Percentiles rank a stretch among this genome's conserved stretches.
Conservation (phyloP, 129 eudicot species). For the Cynara cardunculus region DNA sequence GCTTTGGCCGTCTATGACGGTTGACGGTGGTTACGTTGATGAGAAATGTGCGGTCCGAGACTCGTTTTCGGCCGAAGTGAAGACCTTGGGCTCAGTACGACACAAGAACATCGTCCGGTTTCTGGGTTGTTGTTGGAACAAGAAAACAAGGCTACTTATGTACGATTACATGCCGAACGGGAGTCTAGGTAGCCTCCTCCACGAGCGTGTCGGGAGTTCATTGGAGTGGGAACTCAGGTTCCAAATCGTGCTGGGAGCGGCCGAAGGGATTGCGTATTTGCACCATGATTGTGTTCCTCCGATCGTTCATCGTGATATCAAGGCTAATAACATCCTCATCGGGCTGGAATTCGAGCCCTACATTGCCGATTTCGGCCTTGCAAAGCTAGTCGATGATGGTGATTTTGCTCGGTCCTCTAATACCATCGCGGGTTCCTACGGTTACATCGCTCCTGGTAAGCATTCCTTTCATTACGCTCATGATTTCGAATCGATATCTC, state of each 20-base stretch:
- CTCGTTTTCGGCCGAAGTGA: conserved; percentile 83
- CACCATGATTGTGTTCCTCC: conserved; percentile 95
- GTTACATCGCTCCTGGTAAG: conserved; percentile 94
- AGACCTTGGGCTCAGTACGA: conserved; percentile 75
- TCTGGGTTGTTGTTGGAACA: conserved; percentile 88
- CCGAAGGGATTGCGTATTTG: conserved; percentile 75
- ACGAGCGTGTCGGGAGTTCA: conserved; percentile 56
- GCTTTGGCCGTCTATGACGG: conserved; percentile 68
- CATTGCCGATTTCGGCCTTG: conserved; percentile 92
- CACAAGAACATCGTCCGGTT: conserved; percentile 89
- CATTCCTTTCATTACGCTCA: background rate
- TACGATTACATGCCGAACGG: conserved; percentile 97
- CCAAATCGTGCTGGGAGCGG: conserved; percentile 68
- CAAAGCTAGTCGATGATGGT: conserved; percentile 87
- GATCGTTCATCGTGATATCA: conserved; percentile 85
- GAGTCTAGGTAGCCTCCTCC: conserved; percentile 77
- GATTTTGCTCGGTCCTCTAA: conserved; percentile 76
- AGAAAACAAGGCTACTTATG: conserved; percentile 68
- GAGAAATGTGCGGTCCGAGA: conserved; percentile 56
- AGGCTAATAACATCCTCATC: conserved; percentile 88
- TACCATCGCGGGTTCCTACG: conserved; percentile 89
- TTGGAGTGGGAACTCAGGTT: conserved; percentile 89
- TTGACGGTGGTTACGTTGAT: conserved; percentile 30
- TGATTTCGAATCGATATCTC: background rate
- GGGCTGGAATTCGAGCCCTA: conserved; percentile 88